phyloP scores from a whole-genome alignment of 2,329 filamentous ascomycete genomes.

The Xylariales sp. region DNA sequence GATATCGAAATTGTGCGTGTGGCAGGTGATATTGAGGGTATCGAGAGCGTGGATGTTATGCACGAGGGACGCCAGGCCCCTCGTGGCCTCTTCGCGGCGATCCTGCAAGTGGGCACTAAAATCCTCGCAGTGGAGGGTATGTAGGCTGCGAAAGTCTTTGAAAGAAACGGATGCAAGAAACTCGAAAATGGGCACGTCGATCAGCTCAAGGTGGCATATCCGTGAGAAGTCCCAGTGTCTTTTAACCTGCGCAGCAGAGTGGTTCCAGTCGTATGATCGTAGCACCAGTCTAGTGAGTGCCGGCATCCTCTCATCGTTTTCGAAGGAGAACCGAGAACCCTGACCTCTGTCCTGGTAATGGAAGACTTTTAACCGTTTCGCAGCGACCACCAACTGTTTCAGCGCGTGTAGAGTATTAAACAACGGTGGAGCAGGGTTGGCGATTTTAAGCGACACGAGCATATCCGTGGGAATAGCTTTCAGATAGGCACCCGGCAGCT shows the following conservation, averaged over 20 bases:
- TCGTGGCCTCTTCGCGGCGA: slow-evolving; percentile 33
- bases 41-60: slow-evolving; percentile 31
- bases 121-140: slow-evolving; percentile 38
- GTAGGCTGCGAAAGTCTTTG: slow-evolving; percentile 29
- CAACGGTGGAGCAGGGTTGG: slow-evolving; percentile 32
- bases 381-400: slow-evolving; percentile 35
- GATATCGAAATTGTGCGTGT: slow-evolving; percentile 34
- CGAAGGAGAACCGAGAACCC: slow-evolving; percentile 39
- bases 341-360: slow-evolving; percentile 40
- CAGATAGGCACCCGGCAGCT: slow-evolving; percentile 30
- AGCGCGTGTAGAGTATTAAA: slow-evolving; percentile 34
- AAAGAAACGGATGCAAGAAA: slow-evolving; percentile 39
- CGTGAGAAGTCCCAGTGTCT: slow-evolving; percentile 42
- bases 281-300: slow-evolving; percentile 35
- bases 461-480: slow-evolving; percentile 32
- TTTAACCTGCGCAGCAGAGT: slow-evolving; percentile 30
- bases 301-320: slow-evolving; percentile 34
- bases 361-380: slow-evolving; percentile 31
- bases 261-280: slow-evolving; percentile 46
- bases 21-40: slow-evolving; percentile 35
- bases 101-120: slow-evolving; percentile 35
- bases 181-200: slow-evolving; percentile 38
- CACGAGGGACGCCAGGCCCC: slow-evolving; percentile 32
- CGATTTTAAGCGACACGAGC: slow-evolving; percentile 35
- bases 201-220: slow-evolving; percentile 34